These are phyloP conservation scores for Acanthamoeba castellanii DNA, from an alignment of 208 protist genomes.

Conservation along the genomic window DNA sequence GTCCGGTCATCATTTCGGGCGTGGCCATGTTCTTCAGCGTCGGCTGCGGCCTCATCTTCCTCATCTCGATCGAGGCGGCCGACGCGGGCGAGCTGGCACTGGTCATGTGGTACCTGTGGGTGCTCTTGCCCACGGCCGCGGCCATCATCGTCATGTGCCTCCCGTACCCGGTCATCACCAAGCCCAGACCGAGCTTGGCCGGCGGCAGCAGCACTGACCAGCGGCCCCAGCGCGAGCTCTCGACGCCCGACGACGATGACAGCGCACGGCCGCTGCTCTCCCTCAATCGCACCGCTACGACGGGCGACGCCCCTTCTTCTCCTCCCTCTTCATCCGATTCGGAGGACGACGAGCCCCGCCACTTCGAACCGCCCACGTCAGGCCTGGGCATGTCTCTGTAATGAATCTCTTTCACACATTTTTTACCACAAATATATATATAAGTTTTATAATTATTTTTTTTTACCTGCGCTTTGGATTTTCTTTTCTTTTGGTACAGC, in stretches of 20 bases:
- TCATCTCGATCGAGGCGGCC: conserved; percentile 8
- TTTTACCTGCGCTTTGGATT: too few relatives aligned
- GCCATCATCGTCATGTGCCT: conserved; percentile 1
- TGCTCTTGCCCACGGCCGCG: not conserved
- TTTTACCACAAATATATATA: too few relatives aligned
- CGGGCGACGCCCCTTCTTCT: too few relatives aligned
- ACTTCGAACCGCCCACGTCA: too few relatives aligned
- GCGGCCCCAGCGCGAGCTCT: not conserved
- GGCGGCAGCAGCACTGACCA: not conserved
- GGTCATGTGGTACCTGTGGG: not conserved
- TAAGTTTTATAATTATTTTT: too few relatives aligned
- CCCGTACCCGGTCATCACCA: conserved; percentile 6
- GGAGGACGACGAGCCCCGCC: too few relatives aligned
- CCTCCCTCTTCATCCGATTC: too few relatives aligned
- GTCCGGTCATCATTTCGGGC: conserved; percentile 20
- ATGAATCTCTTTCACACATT: too few relatives aligned
- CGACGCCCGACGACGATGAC: not conserved
- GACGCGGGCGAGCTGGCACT: not conserved
- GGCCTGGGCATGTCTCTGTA: too few relatives aligned
- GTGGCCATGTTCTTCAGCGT: not conserved
- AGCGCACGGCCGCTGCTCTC: not conserved
- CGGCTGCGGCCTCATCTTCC: conserved; percentile 31
- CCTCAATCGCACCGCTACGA: not conserved
- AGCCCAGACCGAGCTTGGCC: too few relatives aligned
- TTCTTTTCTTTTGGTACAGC: too few relatives aligned